Conservation (phyloP, 441 rosid genomes). For the Gossypium lobatum region DNA sequence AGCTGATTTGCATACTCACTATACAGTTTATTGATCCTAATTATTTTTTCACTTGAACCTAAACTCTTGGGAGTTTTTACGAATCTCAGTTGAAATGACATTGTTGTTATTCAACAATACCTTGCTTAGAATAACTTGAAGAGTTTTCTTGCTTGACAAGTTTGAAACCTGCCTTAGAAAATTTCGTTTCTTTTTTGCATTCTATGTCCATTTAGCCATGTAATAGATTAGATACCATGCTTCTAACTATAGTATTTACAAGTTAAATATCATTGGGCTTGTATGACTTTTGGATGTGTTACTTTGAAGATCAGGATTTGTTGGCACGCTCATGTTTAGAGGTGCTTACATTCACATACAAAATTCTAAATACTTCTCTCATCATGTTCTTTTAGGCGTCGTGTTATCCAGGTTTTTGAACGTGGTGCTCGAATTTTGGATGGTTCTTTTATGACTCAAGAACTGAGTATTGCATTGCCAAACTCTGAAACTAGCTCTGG, state of each 20-base stretch:
- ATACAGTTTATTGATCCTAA: neutral
- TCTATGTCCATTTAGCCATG: neutral
- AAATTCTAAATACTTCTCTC: slow-evolving; percentile 9
- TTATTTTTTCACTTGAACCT: neutral
- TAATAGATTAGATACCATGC: neutral
- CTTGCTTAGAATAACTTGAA: slow-evolving; percentile 1
- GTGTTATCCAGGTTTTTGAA: slow-evolving; percentile 92
- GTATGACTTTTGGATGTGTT: neutral
- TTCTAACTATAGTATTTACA: neutral
- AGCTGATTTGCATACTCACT: neutral
- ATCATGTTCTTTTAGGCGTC: slow-evolving; percentile 54
- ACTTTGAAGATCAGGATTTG: slow-evolving; percentile 1
- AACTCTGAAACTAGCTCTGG: slow-evolving; percentile 65
- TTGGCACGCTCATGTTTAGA: neutral
- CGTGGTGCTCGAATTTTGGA: slow-evolving; percentile 93
- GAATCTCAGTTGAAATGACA: neutral
- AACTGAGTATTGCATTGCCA: slow-evolving; percentile 65
- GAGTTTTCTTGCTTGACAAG: neutral
- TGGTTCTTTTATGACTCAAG: slow-evolving; percentile 96
- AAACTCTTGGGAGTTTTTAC: slow-evolving; percentile 6
- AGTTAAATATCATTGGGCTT: neutral
- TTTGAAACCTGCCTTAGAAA: neutral
- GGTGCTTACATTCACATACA: neutral
- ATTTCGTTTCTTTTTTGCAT: neutral
- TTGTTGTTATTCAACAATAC: neutral